These are phyloP conservation scores for Ophiostoma ips DNA, from an alignment of 2,329 filamentous ascomycete genomes.

Conservation along the genomic window DNA sequence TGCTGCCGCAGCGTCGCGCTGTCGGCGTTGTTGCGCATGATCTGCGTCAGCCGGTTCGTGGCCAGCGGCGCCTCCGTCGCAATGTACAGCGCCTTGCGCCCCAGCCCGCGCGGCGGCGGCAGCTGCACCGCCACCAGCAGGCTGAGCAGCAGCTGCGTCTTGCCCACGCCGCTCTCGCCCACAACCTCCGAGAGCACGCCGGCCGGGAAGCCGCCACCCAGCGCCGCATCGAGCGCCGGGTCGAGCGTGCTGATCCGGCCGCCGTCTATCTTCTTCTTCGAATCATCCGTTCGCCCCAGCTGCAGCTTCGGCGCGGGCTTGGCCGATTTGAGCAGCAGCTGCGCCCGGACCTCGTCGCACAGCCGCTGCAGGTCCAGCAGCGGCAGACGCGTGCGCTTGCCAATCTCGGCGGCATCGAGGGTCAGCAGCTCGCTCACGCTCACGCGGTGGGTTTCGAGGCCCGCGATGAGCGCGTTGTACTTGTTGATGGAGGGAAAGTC, in stretches of 20 bases:
- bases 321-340: neutral
- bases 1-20: slow-evolving; percentile 31
- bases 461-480: slow-evolving; percentile 62
- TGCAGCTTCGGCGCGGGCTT: neutral
- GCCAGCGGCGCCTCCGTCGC: slow-evolving; percentile 81
- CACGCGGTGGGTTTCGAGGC: slow-evolving; percentile 64
- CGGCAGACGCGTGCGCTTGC: slow-evolving; percentile 72
- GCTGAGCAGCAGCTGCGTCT: slow-evolving; percentile 83
- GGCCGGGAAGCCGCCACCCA: slow-evolving; percentile 74
- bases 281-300: slow-evolving; percentile 13
- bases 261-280: neutral
- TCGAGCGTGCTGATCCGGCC: slow-evolving; percentile 71
- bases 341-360: slow-evolving; percentile 20
- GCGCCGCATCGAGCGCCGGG: slow-evolving; percentile 45
- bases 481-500: slow-evolving; percentile 52
- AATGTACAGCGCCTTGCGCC: slow-evolving; percentile 73
- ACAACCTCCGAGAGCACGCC: slow-evolving; percentile 80
- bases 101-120: slow-evolving; percentile 54
- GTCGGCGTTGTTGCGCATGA: slow-evolving; percentile 53
- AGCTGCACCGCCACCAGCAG: slow-evolving; percentile 78
- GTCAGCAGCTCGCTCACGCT: slow-evolving; percentile 75
- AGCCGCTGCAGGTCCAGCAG: slow-evolving; percentile 67
- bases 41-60: slow-evolving; percentile 67
- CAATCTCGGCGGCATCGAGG: slow-evolving; percentile 68
- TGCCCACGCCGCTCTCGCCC: slow-evolving; percentile 86